Evolutionary conservation across 164 flowering plant genomes (phyloP).

Genomic region (Tetracentron sinense): DNA sequence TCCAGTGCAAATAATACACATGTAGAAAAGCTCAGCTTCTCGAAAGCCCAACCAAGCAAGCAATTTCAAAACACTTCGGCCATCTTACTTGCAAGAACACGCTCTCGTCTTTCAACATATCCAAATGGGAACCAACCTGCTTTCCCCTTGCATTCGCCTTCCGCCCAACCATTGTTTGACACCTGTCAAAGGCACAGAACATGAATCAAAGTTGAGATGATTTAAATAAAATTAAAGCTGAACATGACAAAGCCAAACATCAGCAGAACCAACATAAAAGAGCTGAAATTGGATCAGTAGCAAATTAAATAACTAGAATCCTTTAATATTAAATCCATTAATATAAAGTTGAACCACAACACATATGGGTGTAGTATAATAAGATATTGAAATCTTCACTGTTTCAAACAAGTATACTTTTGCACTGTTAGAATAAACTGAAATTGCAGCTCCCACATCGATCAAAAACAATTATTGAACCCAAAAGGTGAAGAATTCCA

Average conservation of each 20-base stretch:
- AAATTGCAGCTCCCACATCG: too few species aligned
- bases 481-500: too few species aligned
- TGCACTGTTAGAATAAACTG: too few species aligned
- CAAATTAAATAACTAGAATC: background rate
- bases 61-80: constrained; percentile 64
- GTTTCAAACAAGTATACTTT: too few species aligned
- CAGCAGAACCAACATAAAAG: background rate
- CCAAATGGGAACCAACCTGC: constrained; percentile 98
- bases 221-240: too few species aligned
- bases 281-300: background rate
- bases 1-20: background rate
- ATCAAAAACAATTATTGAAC: too few species aligned
- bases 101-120: constrained; percentile 84
- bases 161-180: constrained; percentile 91
- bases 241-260: background rate
- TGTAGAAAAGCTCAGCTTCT: background rate
- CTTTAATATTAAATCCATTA: background rate
- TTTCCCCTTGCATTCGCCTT: constrained; percentile 91
- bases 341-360: too few species aligned
- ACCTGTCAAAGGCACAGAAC: constrained; percentile 11
- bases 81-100: constrained; percentile 90
- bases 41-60: background rate
- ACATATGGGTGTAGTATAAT: background rate
- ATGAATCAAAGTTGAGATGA: background rate
- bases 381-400: too few species aligned